Conservation (phyloP, 2,329 filamentous ascomycete genomes). For the Thelonectria blattea region DNA sequence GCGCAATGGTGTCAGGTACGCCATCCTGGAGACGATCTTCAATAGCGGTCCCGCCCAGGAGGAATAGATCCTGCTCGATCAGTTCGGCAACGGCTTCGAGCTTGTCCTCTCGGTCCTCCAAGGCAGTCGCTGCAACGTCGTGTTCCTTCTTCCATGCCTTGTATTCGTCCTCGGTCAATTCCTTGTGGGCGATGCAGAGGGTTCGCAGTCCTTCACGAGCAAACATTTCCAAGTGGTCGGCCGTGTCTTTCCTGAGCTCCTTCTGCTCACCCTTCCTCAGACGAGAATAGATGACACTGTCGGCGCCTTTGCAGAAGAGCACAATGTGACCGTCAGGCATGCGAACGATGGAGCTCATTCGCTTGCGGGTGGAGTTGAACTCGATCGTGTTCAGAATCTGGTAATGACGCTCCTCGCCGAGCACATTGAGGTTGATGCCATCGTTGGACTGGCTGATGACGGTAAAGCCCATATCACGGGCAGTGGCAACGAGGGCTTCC, state of each 20-base stretch:
- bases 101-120: constrained; percentile 90
- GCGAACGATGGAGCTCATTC: constrained; percentile 95
- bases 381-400: constrained; percentile 92
- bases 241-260: constrained; percentile 81
- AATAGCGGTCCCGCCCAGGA: constrained; percentile 94
- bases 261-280: constrained; percentile 84
- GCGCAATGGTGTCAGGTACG: constrained; percentile 91
- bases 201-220: constrained; percentile 94
- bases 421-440: constrained; percentile 82
- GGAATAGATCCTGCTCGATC: constrained; percentile 87
- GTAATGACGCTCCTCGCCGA: constrained; percentile 86
- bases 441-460: constrained; percentile 82
- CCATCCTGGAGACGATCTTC: constrained; percentile 97
- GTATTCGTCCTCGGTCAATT: constrained; percentile 84
- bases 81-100: constrained; percentile 86
- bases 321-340: constrained; percentile 92
- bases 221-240: constrained; percentile 96
- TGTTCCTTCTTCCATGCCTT: constrained; percentile 84
- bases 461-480: constrained; percentile 93
- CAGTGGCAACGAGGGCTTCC: constrained; percentile 90
- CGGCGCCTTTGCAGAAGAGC: constrained; percentile 95
- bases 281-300: constrained; percentile 95
- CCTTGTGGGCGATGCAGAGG: constrained; percentile 86
- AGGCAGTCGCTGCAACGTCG: constrained; percentile 81
- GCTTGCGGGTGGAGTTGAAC: constrained; percentile 95